These are phyloP conservation scores for Luffa acutangula DNA, from an alignment of 306 rosid species.

Conservation along the genomic window DNA sequence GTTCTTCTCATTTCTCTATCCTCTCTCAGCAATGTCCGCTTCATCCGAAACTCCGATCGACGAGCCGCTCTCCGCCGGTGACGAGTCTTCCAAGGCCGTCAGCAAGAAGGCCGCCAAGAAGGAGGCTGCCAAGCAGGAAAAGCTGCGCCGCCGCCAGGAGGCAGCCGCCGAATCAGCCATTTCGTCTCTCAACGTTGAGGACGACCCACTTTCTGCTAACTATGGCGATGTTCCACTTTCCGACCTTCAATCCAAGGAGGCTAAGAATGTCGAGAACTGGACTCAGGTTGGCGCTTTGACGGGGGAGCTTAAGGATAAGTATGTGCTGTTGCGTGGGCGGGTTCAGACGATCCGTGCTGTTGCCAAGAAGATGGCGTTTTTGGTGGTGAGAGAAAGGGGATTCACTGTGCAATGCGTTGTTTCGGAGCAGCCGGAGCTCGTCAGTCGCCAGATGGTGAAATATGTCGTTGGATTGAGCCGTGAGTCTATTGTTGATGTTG, in stretches of 20 bases:
- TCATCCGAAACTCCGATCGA: conserved; percentile 9
- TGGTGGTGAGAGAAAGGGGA: conserved; percentile 60
- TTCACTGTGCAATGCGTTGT: conserved; percentile 79
- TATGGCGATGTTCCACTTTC: conserved; percentile 61
- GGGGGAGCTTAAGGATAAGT: conserved; percentile 19
- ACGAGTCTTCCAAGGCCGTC: conserved; percentile 22
- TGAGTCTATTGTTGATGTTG: conserved; percentile 67
- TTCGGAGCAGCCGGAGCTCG: conserved; percentile 45
- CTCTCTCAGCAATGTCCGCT: conserved; percentile 10
- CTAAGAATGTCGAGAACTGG: conserved; percentile 33
- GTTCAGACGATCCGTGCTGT: conserved; percentile 78
- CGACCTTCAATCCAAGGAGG: conserved; percentile 55
- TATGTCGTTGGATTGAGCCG: conserved; percentile 58
- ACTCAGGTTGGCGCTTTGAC: conserved; percentile 35
- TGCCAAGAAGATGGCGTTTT: conserved; percentile 80
- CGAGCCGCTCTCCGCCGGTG: conserved; percentile 11
- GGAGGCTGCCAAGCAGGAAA: conserved; percentile 76
- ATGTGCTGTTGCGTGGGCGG: conserved; percentile 55
- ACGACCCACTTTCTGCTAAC: conserved; percentile 50
- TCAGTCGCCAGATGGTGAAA: conserved; percentile 86
- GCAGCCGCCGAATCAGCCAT: conserved; percentile 24
- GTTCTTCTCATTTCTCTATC: not conserved
- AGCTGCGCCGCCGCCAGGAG: conserved; percentile 67
- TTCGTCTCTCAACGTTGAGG: conserved; percentile 36
- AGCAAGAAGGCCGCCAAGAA: conserved; percentile 90